Conservation (phyloP, 2,329 filamentous ascomycete species). For the Thelonectria blattea region DNA sequence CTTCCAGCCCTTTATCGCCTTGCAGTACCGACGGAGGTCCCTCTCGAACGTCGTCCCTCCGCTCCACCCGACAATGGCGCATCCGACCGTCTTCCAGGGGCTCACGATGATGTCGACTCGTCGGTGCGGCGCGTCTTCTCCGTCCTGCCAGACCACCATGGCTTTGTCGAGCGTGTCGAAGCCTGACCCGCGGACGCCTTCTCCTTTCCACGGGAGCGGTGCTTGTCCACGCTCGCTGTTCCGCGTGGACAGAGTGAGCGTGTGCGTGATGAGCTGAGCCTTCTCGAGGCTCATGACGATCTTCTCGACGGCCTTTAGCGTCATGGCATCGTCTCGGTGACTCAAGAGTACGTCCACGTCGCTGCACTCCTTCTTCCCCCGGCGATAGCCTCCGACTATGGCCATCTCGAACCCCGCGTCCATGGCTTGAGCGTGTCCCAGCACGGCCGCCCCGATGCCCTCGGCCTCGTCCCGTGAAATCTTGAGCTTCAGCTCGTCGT, state of each 20-base stretch:
- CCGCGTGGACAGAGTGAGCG: constrained; percentile 71
- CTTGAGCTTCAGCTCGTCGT: constrained; percentile 78
- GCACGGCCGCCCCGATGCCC: constrained; percentile 67
- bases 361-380: constrained; percentile 74
- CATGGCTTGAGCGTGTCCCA: constrained; percentile 69
- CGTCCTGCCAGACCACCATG: constrained; percentile 83
- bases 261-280: constrained; percentile 78
- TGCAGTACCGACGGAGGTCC: constrained; percentile 82
- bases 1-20: constrained; percentile 73
- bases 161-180: constrained; percentile 94
- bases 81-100: constrained; percentile 88
- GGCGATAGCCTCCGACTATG: constrained; percentile 81
- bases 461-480: constrained; percentile 79
- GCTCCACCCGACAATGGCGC: constrained; percentile 86
- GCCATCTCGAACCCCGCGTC: constrained; percentile 60
- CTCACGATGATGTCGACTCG: constrained; percentile 91
- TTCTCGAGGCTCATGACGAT: constrained; percentile 74
- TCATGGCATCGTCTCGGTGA: constrained; percentile 74
- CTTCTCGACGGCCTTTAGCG: constrained; percentile 72
- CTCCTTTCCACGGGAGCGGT: constrained; percentile 60
- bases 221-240: constrained; percentile 76
- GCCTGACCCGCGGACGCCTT: constrained; percentile 54
- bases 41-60: constrained; percentile 90
- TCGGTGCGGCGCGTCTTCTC: constrained; percentile 62
- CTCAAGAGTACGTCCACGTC: constrained; percentile 89